Conservation (phyloP, 2,329 filamentous ascomycete genomes). For the Penicillium sp. region DNA sequence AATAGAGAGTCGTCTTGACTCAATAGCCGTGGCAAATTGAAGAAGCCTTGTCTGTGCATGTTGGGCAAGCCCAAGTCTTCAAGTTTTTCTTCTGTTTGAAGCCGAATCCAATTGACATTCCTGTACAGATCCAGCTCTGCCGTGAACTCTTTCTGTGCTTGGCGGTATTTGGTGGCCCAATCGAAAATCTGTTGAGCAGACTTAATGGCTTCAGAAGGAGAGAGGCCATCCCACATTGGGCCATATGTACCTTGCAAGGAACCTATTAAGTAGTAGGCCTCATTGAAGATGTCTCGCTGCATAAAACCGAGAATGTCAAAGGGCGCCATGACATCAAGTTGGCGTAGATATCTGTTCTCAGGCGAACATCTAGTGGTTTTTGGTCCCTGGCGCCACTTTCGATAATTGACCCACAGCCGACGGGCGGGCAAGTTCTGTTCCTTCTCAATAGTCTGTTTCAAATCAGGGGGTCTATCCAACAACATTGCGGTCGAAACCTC, state of each 20-base stretch:
- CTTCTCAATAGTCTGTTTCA: background rate
- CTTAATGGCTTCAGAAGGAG: background rate
- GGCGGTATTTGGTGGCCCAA: constrained; percentile 6
- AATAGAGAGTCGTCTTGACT: constrained; percentile 24
- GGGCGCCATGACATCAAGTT: constrained; percentile 28
- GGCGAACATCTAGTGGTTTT: constrained; percentile 1
- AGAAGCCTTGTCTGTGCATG: constrained; percentile 14
- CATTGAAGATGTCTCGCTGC: constrained; percentile 2
- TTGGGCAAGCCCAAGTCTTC: constrained; percentile 12
- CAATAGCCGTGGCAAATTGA: constrained; percentile 18
- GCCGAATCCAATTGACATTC: constrained; percentile 25
- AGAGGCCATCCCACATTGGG: constrained; percentile 1
- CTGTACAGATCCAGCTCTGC: constrained; percentile 3
- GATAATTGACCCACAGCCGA: constrained; percentile 1
- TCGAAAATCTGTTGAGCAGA: background rate
- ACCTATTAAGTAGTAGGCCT: constrained; percentile 9
- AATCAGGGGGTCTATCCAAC: background rate
- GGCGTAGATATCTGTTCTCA: constrained; percentile 26
- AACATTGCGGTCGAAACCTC: background rate
- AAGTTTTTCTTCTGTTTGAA: constrained; percentile 22
- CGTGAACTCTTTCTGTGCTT: constrained; percentile 1
- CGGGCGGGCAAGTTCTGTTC: background rate
- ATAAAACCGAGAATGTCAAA: constrained; percentile 15
- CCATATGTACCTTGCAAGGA: constrained; percentile 6
- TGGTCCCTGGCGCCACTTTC: constrained; percentile 6